Evolutionary conservation across 768 basidiomycete species (phyloP), one percentile per base, ranked within the genome.

Genomic region (Rhodotorula paludigena): DNA sequence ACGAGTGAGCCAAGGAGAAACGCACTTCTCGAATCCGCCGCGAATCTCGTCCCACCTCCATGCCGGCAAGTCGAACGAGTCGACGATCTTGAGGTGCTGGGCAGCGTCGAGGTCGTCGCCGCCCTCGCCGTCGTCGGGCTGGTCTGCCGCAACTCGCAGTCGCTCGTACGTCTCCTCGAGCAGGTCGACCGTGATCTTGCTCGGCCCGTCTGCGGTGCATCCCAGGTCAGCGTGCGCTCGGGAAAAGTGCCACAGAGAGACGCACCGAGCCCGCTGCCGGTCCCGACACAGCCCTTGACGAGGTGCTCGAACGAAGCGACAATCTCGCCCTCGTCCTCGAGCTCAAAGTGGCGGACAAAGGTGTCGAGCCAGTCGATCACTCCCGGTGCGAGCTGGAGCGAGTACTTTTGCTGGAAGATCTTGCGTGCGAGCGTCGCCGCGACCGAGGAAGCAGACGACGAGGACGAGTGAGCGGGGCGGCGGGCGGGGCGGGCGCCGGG

Each of bases 1-100:
- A n/a, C n/a, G 23, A 45, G 32, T 11, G 48, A 45, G 16, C 7
- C 35, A 41, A 20, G 25, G 20, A 41, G 48, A 6, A 5, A 44
- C 84, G 52, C 76, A 94, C 93, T 85, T 89, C 64, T 91, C 90
- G 75, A 97, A 98, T 3, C 89, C 87, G 53, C 88, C 88, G 64
- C 89, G 81, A 74, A 93, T 89, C 38, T 82, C 80, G 23, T 92
- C 91, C 86, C 90, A 99, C 74, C 87, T 84, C 87, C 92, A 92
- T 20, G 86, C 80, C 1, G 96, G 96, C 92, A 98, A 97, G 58
- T 94, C 92, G 74, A 92, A 94, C 16, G 94, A 87, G 77, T 94
- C 86, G 38, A 98, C 81, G 71, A 97, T 81, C 74, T 86, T 85
- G 36, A 98, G 79, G 76, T 96, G 89, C 48, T 83, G 86, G 39